Evolutionary conservation across 306 rosid genomes (phyloP).

Genomic region (Rosa chinensis): DNA sequence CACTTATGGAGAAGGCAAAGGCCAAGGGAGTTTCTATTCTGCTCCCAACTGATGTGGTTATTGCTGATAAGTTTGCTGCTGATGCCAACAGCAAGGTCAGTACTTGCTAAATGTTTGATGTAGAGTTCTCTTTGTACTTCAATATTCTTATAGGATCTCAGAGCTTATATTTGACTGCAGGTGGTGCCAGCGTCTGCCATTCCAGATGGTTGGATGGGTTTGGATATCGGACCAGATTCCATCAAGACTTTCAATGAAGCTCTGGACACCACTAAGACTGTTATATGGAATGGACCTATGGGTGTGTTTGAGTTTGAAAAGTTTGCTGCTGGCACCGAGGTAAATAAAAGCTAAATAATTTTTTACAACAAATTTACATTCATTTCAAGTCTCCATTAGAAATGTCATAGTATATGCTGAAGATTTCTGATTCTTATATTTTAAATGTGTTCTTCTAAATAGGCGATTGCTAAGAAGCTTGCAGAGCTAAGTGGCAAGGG

Average conservation of each 20-base stretch:
- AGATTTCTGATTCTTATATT: not conserved
- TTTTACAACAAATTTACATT: not conserved
- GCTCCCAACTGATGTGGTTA: constrained; percentile 87
- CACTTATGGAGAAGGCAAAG: constrained; percentile 82
- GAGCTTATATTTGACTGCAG: constrained; percentile 41
- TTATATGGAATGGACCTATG: constrained; percentile 99
- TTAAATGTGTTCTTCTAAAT: constrained; percentile 2
- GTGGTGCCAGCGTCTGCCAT: constrained; percentile 74
- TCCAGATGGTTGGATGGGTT: constrained; percentile 98
- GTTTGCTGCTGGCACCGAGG: constrained; percentile 92
- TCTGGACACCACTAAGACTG: constrained; percentile 70
- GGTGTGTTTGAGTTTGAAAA: constrained; percentile 93
- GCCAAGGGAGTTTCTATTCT: constrained; percentile 76
- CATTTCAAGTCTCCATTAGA: not conserved
- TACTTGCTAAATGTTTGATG: not conserved
- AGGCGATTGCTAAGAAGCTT: constrained; percentile 84
- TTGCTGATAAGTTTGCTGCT: constrained; percentile 87
- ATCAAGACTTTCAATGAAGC: constrained; percentile 67
- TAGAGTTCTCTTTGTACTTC: not conserved
- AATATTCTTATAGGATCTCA: not conserved
- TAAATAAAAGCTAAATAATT: constrained; percentile 15
- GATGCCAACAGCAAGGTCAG: constrained; percentile 88
- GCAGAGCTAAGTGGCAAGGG: constrained; percentile 91
- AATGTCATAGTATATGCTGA: not conserved
- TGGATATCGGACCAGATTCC: constrained; percentile 94